Percentiles rank a stretch among this genome's conserved stretches.
phyloP scores from a whole-genome alignment of 75 land plant genomes.

The Pinus tabuliformis region DNA sequence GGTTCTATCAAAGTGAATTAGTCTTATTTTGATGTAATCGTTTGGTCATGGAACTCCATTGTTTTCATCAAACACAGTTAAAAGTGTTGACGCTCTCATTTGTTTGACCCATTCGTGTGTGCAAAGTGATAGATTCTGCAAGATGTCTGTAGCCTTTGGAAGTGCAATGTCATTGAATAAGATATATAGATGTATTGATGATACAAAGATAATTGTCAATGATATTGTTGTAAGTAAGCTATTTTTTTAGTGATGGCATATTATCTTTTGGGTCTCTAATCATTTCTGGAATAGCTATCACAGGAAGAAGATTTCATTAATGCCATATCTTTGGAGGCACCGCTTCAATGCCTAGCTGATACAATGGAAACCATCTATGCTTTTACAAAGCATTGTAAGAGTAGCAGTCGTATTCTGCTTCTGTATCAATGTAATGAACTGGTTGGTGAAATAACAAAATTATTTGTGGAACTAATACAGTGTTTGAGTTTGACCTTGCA shows the following conservation, averaged over 20 bases:
- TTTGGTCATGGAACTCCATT: too few species aligned
- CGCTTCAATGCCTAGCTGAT: constrained; percentile 7
- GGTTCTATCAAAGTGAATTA: too few species aligned
- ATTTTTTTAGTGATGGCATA: constrained; percentile 17
- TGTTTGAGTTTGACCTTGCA: constrained; percentile 1
- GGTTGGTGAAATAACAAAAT: constrained; percentile 9
- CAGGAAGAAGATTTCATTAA: constrained; percentile 6
- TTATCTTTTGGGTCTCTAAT: constrained; percentile 6
- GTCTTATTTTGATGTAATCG: too few species aligned
- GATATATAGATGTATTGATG: constrained; percentile 3
- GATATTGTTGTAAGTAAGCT: constrained; percentile 13
- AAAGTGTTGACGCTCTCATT: too few species aligned
- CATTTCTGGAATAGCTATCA: constrained; percentile 6
- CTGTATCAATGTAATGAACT: constrained; percentile 4
- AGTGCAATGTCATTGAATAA: not conserved
- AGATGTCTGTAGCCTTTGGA: too few species aligned
- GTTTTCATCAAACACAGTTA: too few species aligned
- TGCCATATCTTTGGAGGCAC: not conserved
- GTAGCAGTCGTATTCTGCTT: constrained; percentile 4
- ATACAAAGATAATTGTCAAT: constrained; percentile 11
- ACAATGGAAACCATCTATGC: constrained; percentile 4
- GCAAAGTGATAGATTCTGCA: too few species aligned
- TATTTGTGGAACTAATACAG: constrained; percentile 6
- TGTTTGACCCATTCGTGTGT: too few species aligned
- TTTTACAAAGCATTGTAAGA: constrained; percentile 6